phyloP scores from a whole-genome alignment of 1,139 yeast genomes.

The Kluyveromyces sp. region DNA sequence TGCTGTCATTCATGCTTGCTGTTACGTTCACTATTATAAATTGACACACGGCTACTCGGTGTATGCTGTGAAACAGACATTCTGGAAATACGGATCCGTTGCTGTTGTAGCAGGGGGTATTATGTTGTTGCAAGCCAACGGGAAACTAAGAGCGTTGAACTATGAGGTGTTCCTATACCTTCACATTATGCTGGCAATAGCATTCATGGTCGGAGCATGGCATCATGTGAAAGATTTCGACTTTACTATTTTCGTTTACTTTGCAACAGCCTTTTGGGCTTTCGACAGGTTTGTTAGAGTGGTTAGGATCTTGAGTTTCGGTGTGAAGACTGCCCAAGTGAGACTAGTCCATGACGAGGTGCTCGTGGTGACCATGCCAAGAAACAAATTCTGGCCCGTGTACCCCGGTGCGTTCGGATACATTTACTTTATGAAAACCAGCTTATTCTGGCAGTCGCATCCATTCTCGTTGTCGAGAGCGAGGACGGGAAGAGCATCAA shows the following conservation, averaged over 20 bases:
- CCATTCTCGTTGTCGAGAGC: constrained; percentile 53
- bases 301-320: constrained; percentile 37
- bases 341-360: constrained; percentile 42
- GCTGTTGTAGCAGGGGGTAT: constrained; percentile 36
- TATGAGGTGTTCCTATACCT: constrained; percentile 54
- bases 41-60: not conserved
- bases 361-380: constrained; percentile 31
- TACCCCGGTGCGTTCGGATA: constrained; percentile 14
- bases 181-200: constrained; percentile 50
- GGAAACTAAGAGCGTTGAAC: constrained; percentile 40
- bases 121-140: constrained; percentile 39
- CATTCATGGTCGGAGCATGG: constrained; percentile 52
- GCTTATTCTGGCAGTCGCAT: constrained; percentile 45
- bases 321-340: constrained; percentile 41
- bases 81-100: constrained; percentile 41
- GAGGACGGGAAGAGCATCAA: constrained; percentile 33
- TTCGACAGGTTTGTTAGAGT: constrained; percentile 50
- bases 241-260: constrained; percentile 38
- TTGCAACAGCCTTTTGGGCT: constrained; percentile 53
- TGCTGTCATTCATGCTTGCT: constrained; percentile 38
- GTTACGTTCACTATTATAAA: constrained; percentile 33
- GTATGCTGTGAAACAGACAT: constrained; percentile 6
- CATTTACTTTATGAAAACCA: constrained; percentile 8
- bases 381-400: constrained; percentile 8
- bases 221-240: constrained; percentile 41